Base-by-base conservation (phyloP, 78 protist genomes). In the Mantamonas sphyraenae region DNA sequence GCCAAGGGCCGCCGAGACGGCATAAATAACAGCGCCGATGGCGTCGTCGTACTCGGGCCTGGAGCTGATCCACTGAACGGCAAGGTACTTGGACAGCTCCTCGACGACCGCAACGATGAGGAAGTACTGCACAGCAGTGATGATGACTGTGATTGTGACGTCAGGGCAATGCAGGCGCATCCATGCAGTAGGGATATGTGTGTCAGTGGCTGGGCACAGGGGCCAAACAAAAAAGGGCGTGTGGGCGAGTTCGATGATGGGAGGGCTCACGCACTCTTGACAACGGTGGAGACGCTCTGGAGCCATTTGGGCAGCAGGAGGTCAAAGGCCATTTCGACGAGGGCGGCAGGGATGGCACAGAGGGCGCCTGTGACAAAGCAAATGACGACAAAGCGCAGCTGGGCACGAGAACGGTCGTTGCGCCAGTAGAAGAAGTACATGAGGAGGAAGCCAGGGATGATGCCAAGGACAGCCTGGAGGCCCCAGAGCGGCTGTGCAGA, bases 381-480 rank as follows among this genome's bases (percentile, higher is more conserved):
- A 28, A 20, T 20, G 20, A 59, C 35, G 28, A 59, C 14, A 59
- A 59, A 28, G 17, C 19, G 64, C 12, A 59, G 28, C 64, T 59
- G 39, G 64, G n/a, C 64, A 22, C 14, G 64, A 12, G 22, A 28
- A 26, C n/a, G 12, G n/a, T 59, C 39, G 17, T 59, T 59, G 20
- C 28, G 19, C 64, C 64, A 59, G 64, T 59, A 59, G 28, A 59
- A 20, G 35, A 59, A 17, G 28, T 59, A 59, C 39, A 59, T 20
- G 28, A 59, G 19, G 12, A 59, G 19, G 19, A 59, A 20, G 19
- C 39, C 64, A 20, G 64, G 64, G 22, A 59, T 59, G 22, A 59
- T 59, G 14, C 39, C 14, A 14, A 59, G 64, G 22, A 59, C 64
- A 59, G 39, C 64, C 39, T n/a, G n/a, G n/a, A n/a, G n/a, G n/a